Base-by-base conservation (phyloP, 495 filamentous ascomycete species). In the Eremomyces bilateralis region DNA sequence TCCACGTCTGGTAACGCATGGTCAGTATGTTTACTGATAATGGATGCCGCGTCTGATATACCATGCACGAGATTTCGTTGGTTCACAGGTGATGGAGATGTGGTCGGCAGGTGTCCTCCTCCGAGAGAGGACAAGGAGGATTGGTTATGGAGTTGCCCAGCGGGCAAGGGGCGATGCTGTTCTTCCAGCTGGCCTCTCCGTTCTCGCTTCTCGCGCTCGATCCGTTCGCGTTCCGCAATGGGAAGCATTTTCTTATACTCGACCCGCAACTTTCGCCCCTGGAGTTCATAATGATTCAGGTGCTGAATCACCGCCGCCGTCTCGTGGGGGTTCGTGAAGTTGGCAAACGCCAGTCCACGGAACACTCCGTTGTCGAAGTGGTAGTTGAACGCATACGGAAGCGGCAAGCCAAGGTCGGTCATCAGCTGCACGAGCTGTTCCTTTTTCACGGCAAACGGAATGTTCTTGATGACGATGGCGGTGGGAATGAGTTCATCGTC, bases 231-330 rank as follows among this genome's bases (percentile, higher is more conserved):
- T 52, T 97, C 88, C 35, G 83, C 77, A 31, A 83, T 62, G 8
- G 88, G 88, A 15, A 97, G 67, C 88, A 97, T 97, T 62, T 95
- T 97, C 64, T 97, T 97, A 57, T 95, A 97, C 51, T 97, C 88
- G 10, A 97, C 88, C 24, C 88, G 65, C 47, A 97, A 59, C 54
- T 94, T 94, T 29, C 88, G 64, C 15, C 88, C 88, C 51, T 93
- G 80, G 12, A 97, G 67, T 48, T 95, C 88, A 53, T 92, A 79
- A 42, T 91, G 82, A 49, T 97, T 95, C 54, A 97, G 67, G 31
- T 73, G 58, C 16, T 88, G 73, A 45, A 97, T 97, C 21, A 95
- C 88, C 19, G 69, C 64, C 10, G 76, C 76, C 0, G 88, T 97
- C 48, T 97, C 88, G 38, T 93, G 76, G 1, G 88, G 68, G 13